Conservation (phyloP, 176 grass and related monocot genomes). For the Metroxylon sagu region DNA sequence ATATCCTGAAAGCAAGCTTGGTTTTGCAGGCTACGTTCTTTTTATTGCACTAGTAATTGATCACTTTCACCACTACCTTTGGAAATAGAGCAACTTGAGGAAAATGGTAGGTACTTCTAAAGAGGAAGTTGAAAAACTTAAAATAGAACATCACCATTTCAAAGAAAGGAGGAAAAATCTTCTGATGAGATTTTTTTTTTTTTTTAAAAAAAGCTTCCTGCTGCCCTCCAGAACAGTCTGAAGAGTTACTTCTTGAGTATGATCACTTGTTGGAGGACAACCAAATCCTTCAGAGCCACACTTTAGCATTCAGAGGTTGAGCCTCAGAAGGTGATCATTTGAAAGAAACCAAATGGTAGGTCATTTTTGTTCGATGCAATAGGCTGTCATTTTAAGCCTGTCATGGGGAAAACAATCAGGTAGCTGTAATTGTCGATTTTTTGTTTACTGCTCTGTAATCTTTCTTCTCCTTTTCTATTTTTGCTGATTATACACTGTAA, state of each 20-base stretch:
- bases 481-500: too few species aligned
- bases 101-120: constrained; percentile 43
- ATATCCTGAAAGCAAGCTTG: too few species aligned
- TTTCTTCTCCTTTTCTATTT: too few species aligned
- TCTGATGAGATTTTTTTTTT: constrained; percentile 15
- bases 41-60: constrained; percentile 83
- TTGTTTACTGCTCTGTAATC: too few species aligned
- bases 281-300: constrained; percentile 68
- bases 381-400: too few species aligned
- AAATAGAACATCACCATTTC: constrained; percentile 50
- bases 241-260: constrained; percentile 82
- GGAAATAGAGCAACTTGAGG: constrained; percentile 47
- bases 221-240: constrained; percentile 60
- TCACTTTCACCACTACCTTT: constrained; percentile 67
- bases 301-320: constrained; percentile 34
- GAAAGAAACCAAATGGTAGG: too few species aligned
- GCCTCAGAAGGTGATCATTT: too few species aligned
- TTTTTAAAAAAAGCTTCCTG: constrained; percentile 33
- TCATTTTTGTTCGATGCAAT: too few species aligned
- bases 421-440: too few species aligned
- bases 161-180: constrained; percentile 53
- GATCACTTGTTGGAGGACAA: constrained; percentile 86
- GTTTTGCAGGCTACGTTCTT: constrained; percentile 51
- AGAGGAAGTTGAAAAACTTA: constrained; percentile 69
- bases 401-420: too few species aligned